phyloP scores from a whole-genome alignment of 208 protist species.

The Herpetomonas tarakana region DNA sequence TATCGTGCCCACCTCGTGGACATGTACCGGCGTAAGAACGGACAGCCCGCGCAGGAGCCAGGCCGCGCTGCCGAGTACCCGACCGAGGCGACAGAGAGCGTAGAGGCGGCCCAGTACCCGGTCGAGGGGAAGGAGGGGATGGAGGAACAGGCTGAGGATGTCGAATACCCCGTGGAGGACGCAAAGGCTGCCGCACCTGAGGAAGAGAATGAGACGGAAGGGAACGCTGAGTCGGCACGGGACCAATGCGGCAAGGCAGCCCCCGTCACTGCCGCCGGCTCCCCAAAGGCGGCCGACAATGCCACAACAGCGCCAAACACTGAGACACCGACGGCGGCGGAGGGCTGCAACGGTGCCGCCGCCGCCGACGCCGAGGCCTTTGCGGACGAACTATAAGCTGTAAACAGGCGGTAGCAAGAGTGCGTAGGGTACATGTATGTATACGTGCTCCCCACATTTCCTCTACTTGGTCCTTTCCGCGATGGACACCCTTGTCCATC shows the following conservation, averaged over 20 bases:
- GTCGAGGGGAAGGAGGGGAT: background rate
- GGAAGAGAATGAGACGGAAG: background rate
- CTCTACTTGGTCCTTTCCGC: no score
- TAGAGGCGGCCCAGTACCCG: no score
- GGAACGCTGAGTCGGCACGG: no score
- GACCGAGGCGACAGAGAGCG: no score
- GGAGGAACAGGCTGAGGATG: background rate
- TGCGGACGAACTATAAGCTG: background rate
- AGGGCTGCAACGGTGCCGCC: no score
- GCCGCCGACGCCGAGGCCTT: background rate
- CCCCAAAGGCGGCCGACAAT: background rate
- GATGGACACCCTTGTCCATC: no score
- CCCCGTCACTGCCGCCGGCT: background rate
- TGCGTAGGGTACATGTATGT: no score
- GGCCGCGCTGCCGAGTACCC: slow-evolving; percentile 6
- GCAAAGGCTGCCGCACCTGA: background rate
- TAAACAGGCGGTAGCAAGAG: background rate
- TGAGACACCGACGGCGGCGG: no score
- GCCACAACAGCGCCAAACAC: no score
- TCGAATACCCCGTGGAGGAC: background rate
- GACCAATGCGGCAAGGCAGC: background rate
- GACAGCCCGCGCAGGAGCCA: slow-evolving; percentile 3
- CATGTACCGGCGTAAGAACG: slow-evolving; percentile 33
- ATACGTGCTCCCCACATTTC: no score
- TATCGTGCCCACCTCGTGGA: slow-evolving; percentile 55